Evolutionary conservation across 345 rosid species (phyloP), one percentile per base, ranked within the genome.

Genomic region (Eucalyptus brandiana): DNA sequence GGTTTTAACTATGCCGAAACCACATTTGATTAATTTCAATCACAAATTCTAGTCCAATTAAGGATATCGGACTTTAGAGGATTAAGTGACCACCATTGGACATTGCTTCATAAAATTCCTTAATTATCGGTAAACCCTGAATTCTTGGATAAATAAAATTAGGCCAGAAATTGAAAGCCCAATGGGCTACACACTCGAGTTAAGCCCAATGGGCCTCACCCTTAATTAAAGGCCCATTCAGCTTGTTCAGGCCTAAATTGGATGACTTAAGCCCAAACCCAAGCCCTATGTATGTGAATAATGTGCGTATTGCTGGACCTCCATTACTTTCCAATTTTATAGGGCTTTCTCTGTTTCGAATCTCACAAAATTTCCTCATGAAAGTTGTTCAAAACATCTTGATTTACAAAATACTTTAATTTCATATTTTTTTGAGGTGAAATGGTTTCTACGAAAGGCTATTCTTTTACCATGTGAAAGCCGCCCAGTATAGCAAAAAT

Each of bases 311-410:
- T 3, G 0, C 0, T 19, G 0, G 2, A 19, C 58, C 58, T 4
- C 2, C 5, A 19, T 0, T 53, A 0, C 0, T 53, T 53, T 53
- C 11, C 0, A 4, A 53, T 0, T 53, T 53, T 53, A 53, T 53
- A 19, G 10, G 24, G 5, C 58, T 18, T 18, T 18, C 2, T 51
- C 0, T 18, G 0, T 51, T 51, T 3, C 0, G 1, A 51, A 51
- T 7, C 54, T 51, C 54, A 18, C 23, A 51, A 51, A 51, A 51
- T 0, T 51, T 51, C 4, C 23, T 18, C 4, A 7, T 51, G 21
- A 51, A 53, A 53, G 2, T 53, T 21, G 11, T 53, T 53, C 58
- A 53, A 53, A 53, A 19, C 2, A 53, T 53, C 24, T 53, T 19
- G 56, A 19, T 53, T 21, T 53, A 19, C 1, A 53, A 53, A 0